These are phyloP conservation scores for Leptographium radiaticola DNA, from an alignment of 2,329 filamentous ascomycete genomes.

Conservation along the genomic window DNA sequence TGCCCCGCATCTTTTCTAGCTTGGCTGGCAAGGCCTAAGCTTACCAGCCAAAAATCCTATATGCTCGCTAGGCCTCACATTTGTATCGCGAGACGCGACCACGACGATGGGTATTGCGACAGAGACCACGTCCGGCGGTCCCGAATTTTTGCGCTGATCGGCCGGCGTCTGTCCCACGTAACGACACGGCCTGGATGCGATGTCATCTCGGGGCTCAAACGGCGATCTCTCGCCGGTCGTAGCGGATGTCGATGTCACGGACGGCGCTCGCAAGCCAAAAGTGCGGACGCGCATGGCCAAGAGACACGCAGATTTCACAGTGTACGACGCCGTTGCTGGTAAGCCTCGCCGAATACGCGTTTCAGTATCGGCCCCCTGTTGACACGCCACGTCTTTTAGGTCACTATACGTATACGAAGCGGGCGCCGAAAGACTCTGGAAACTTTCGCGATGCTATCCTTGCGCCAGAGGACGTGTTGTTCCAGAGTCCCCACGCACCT, in stretches of 20 bases:
- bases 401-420: conserved; percentile 20
- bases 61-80: background rate
- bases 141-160: background rate
- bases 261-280: background rate
- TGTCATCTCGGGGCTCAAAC: background rate
- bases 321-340: conserved; percentile 67
- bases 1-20: background rate
- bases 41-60: background rate
- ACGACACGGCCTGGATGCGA: background rate
- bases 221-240: background rate
- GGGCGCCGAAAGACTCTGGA: conserved; percentile 9
- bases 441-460: conserved; percentile 25
- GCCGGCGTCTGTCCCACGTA: background rate
- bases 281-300: background rate
- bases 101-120: background rate
- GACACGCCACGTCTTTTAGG: conserved; percentile 14
- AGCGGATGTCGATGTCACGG: background rate
- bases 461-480: conserved; percentile 59
- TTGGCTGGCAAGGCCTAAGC: background rate
- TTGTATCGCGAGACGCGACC: background rate
- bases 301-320: conserved; percentile 31
- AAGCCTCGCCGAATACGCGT: conserved; percentile 6
- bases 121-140: background rate
- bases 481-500: conserved; percentile 50
- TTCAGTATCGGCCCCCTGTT: background rate